phyloP scores from a whole-genome alignment of 1,139 yeast genomes.

The Spencermartinsiella ligniputridi region DNA sequence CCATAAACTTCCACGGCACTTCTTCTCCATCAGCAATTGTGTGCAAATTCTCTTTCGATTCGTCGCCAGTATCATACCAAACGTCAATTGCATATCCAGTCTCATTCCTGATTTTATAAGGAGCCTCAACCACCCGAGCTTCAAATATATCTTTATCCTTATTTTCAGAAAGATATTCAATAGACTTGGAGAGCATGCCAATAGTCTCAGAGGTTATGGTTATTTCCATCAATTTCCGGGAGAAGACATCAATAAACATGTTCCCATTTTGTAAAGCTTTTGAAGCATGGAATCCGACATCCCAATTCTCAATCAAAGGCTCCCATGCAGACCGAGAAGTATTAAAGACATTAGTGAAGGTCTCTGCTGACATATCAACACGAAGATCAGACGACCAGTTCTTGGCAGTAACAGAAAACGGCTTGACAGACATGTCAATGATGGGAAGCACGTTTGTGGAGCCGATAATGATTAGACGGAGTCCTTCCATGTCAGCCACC shows the following conservation, averaged over 20 bases:
- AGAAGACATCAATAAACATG: constrained; percentile 58
- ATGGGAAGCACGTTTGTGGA: constrained; percentile 93
- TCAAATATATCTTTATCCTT: constrained; percentile 50
- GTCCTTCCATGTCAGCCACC: constrained; percentile 68
- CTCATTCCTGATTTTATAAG: constrained; percentile 75
- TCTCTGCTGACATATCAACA: constrained; percentile 65
- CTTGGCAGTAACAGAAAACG: constrained; percentile 65
- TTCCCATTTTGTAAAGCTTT: constrained; percentile 41
- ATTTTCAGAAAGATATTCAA: constrained; percentile 70
- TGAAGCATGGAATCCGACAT: constrained; percentile 68
- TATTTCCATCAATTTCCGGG: constrained; percentile 72
- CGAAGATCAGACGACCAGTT: constrained; percentile 82
- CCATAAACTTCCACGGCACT: constrained; percentile 89
- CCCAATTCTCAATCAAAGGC: constrained; percentile 87
- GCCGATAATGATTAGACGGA: constrained; percentile 84
- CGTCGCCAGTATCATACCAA: constrained; percentile 46
- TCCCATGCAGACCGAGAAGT: constrained; percentile 96
- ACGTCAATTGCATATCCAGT: constrained; percentile 77
- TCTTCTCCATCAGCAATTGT: constrained; percentile 47
- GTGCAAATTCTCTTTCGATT: constrained; percentile 12
- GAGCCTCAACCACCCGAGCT: constrained; percentile 77
- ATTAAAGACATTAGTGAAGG: constrained; percentile 76
- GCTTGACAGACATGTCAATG: constrained; percentile 69
- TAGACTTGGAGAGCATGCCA: constrained; percentile 32
- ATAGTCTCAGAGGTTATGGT: constrained; percentile 74